These are phyloP conservation scores for Gossypium herbaceum DNA, from an alignment of 345 rosid genomes.

Conservation along the genomic window DNA sequence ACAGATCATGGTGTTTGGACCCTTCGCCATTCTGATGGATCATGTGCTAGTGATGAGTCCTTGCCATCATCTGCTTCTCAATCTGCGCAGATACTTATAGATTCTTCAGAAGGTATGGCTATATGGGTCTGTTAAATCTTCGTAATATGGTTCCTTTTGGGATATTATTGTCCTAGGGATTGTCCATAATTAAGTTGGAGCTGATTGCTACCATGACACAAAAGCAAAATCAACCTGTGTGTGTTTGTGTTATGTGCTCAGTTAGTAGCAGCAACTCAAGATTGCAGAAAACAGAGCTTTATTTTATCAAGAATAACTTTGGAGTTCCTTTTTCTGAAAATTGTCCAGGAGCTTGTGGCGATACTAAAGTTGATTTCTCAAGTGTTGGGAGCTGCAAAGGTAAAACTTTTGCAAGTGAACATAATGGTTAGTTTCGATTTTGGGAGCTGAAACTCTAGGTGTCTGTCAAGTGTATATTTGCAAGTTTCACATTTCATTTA, in stretches of 20 bases:
- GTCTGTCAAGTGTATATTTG: background rate
- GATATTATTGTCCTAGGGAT: background rate
- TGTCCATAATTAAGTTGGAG: background rate
- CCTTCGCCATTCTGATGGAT: slow-evolving; percentile 55
- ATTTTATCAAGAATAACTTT: background rate
- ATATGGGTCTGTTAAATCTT: background rate
- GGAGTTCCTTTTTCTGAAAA: background rate
- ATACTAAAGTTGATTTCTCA: slow-evolving; percentile 26
- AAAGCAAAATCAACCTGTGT: background rate
- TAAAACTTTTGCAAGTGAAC: slow-evolving; percentile 29
- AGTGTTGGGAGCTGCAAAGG: slow-evolving; percentile 29
- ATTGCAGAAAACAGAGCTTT: background rate
- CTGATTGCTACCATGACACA: background rate
- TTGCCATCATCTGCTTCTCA: slow-evolving; percentile 34
- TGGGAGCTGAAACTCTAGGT: background rate
- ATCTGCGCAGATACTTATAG: slow-evolving; percentile 24
- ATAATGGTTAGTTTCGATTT: slow-evolving; percentile 35
- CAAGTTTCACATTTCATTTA: background rate
- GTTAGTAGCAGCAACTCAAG: background rate
- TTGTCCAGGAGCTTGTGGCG: slow-evolving; percentile 28
- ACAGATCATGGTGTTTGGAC: slow-evolving; percentile 66
- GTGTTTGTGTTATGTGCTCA: background rate
- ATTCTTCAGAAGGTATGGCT: slow-evolving; percentile 31
- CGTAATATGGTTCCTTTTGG: background rate
- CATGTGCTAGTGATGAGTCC: slow-evolving; percentile 52